Base-by-base conservation (phyloP, 495 filamentous ascomycete species). In the Neurospora sp. region DNA sequence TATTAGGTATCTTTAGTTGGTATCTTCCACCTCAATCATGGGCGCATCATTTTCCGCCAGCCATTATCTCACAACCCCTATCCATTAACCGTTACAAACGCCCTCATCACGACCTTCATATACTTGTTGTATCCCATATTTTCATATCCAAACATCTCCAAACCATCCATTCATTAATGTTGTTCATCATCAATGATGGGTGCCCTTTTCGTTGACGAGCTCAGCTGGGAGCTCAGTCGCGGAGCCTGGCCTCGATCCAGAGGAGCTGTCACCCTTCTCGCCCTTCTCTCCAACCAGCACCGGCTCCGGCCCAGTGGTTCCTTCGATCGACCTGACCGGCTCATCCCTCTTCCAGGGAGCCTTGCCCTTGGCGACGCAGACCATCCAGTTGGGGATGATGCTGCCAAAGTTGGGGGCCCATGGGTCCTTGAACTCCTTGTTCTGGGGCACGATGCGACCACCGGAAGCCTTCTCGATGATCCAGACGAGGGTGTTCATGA, bases 401-500 rank as follows among this genome's bases (percentile, higher is more conserved):
- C 91, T 91, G 39, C 91, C 92, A 8, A 86, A 85, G 54, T 92
- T 83, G 85, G 88, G 93, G 0, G 89, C 89, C 92, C 92, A 94
- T 11, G 84, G 86, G 48, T 94, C 92, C 76, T 91, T 92, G 73
- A 91, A 84, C 16, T 90, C 84, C 81, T 93, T 90, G 78, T 92
- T 91, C 1, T 87, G 85, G 1, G 92, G 92, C 4, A 91, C 88
- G 73, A 94, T 88, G 40, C 91, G 86, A 41, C 92, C 92, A 0
- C 86, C 84, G 4, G 89, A 90, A 12, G 79, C 77, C 79, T 87
- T 86, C 79, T 90, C 88, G 70, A 94, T 83, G 48, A 91, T 14
- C 88, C 88, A 93, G 1, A 89, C 87, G 38, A 85, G 77, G 2
- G 82, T 83, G 80, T 95, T 95, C 74, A 95, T 81, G 54, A 89